These are phyloP conservation scores for Strobilomyces confusus DNA, from an alignment of 768 basidiomycete species.

Conservation along the genomic window DNA sequence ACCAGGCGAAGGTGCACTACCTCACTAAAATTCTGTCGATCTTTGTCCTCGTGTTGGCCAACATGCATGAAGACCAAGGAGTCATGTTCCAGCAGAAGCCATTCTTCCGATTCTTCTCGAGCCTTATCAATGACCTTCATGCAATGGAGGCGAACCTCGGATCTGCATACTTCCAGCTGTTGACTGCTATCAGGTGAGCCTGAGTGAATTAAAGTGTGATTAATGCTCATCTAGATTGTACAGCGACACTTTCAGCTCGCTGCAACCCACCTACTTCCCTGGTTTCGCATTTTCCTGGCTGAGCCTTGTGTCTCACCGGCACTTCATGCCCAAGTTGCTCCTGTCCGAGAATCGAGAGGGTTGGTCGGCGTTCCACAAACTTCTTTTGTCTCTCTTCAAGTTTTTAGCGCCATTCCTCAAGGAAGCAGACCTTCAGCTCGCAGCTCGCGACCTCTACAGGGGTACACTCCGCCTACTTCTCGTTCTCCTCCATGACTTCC, in stretches of 20 bases:
- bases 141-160: conserved; percentile 82
- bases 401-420: conserved; percentile 91
- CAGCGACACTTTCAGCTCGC: conserved; percentile 92
- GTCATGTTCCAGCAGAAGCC: conserved; percentile 92
- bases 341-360: conserved; percentile 89
- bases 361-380: conserved; percentile 95
- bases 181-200: conserved; percentile 80
- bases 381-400: conserved; percentile 89
- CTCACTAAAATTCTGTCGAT: conserved; percentile 96
- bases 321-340: conserved; percentile 96
- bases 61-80: conserved; percentile 92
- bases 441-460: conserved; percentile 84
- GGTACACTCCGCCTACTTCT: conserved; percentile 87
- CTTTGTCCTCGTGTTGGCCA: conserved; percentile 92
- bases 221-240: conserved; percentile 1
- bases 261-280: conserved; percentile 95
- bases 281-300: conserved; percentile 99
- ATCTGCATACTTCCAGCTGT: conserved; percentile 82
- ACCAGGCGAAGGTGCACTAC: conserved; percentile 94
- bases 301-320: conserved; percentile 89
- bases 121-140: conserved; percentile 88
- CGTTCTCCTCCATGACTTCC: conserved; percentile 97
- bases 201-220: neutral
- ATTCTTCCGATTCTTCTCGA: conserved; percentile 98
- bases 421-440: conserved; percentile 71